A percentile compares a stretch with the other conserved stretches of the same genome.
Conservation (phyloP, 169 alveolate genomes). For the Plasmodium gaboni region DNA sequence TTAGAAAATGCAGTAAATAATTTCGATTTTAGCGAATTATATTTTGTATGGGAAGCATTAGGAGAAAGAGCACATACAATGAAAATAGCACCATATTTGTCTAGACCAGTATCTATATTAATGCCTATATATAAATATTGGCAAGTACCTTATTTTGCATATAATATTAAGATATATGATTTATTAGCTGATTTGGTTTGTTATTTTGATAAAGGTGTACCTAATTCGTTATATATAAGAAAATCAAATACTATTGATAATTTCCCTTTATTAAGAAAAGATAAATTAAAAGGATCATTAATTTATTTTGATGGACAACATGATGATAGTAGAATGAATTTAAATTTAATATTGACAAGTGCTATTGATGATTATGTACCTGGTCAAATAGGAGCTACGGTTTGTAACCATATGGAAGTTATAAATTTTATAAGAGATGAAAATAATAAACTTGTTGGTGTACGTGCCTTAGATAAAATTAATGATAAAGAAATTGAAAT, state of each 20-base stretch:
- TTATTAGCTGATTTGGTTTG: conserved; percentile 88
- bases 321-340: conserved; percentile 92
- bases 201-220: conserved; percentile 88
- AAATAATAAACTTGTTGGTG: conserved; percentile 89
- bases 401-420: conserved; percentile 91
- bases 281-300: conserved; percentile 87
- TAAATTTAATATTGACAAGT: conserved; percentile 90
- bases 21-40: conserved; percentile 87
- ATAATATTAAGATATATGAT: conserved; percentile 91
- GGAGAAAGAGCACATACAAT: conserved; percentile 94
- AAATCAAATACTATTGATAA: conserved; percentile 80
- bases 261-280: conserved; percentile 83
- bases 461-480: conserved; percentile 84
- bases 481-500: conserved; percentile 88
- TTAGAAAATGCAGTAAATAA: conserved; percentile 89
- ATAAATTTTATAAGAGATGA: conserved; percentile 84
- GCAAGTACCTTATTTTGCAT: conserved; percentile 91
- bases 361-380: conserved; percentile 88
- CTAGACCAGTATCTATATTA: conserved; percentile 89
- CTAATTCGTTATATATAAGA: conserved; percentile 82
- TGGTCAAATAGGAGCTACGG: conserved; percentile 91
- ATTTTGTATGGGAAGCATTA: conserved; percentile 93
- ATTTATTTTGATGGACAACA: conserved; percentile 94
- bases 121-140: conserved; percentile 91
- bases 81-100: conserved; percentile 91